A percentile compares a stretch with the other conserved stretches of the same genome.
Evolutionary conservation across 2,329 filamentous ascomycete species (phyloP).

Genomic region (Epichloe aotearoae): DNA sequence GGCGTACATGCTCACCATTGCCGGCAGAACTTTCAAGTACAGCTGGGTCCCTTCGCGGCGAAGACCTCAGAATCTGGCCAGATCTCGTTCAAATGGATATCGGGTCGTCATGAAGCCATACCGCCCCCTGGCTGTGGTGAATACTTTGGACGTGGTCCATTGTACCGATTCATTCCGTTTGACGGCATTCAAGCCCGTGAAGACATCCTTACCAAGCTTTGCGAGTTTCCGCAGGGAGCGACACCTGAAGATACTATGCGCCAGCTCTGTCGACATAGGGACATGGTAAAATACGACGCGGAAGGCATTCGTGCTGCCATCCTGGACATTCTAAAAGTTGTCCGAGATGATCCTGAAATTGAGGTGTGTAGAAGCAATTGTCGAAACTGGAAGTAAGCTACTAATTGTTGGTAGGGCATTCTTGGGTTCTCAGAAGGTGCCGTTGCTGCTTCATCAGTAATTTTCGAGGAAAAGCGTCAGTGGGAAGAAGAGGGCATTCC

Average conservation of each 20-base stretch:
- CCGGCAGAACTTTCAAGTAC: conserved; percentile 40
- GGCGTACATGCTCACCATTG: not conserved
- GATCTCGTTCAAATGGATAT: conserved; percentile 33
- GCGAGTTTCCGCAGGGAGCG: conserved; percentile 38
- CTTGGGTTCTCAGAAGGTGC: conserved; percentile 50
- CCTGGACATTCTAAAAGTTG: conserved; percentile 26
- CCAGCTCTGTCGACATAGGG: conserved; percentile 24
- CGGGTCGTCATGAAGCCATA: conserved; percentile 34
- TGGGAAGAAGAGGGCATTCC: conserved; percentile 17
- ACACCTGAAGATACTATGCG: conserved; percentile 44
- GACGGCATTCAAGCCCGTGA: conserved; percentile 29
- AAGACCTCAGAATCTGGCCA: conserved; percentile 8
- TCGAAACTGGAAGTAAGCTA: not conserved
- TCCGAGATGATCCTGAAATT: conserved; percentile 19
- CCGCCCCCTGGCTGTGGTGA: conserved; percentile 42
- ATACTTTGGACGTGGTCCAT: conserved; percentile 42
- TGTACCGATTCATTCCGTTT: conserved; percentile 41
- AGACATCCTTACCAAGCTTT: conserved; percentile 36
- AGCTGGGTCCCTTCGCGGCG: conserved; percentile 26
- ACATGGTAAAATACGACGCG: not conserved
- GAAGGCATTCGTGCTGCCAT: conserved; percentile 7
- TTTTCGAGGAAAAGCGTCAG: conserved; percentile 35
- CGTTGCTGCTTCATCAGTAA: conserved; percentile 37
- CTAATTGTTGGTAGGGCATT: conserved; percentile 26
- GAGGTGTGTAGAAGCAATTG: conserved; percentile 9